Percentiles rank a stretch among this genome's conserved stretches.
Conservation (phyloP, 2,329 filamentous ascomycete genomes). For the Aspergillaceae sp. region DNA sequence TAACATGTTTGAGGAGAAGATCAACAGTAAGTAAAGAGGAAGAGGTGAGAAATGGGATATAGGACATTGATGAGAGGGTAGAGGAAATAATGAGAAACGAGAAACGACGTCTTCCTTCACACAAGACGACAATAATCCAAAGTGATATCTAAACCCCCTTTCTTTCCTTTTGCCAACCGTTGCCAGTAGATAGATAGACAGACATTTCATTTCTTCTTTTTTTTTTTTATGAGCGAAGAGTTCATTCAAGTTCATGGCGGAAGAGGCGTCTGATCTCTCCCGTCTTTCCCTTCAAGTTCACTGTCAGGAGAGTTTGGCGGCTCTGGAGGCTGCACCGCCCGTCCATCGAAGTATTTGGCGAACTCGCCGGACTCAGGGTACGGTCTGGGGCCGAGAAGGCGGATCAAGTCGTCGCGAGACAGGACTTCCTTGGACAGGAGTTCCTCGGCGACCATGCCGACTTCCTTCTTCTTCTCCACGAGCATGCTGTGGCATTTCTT, state of each 20-base stretch:
- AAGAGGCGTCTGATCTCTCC: conserved; percentile 25
- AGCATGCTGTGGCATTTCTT: conserved; percentile 79
- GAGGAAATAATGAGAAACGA: conserved; percentile 15
- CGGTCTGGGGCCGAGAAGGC: conserved; percentile 73
- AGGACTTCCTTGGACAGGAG: conserved; percentile 86
- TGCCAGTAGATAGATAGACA: neutral
- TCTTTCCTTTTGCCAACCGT: conserved; percentile 4
- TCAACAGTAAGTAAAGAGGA: neutral
- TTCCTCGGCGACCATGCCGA: conserved; percentile 87
- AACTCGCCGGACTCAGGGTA: conserved; percentile 85
- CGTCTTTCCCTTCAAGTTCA: conserved; percentile 35
- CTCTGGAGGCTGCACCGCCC: conserved; percentile 47
- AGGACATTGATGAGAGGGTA: conserved; percentile 15
- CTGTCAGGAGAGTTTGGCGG: conserved; percentile 27
- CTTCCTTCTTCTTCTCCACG: conserved; percentile 74
- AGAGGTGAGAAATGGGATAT: neutral
- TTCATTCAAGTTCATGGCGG: conserved; percentile 15
- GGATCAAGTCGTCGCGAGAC: conserved; percentile 81
- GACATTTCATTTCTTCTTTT: too few species aligned
- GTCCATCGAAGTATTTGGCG: conserved; percentile 73
- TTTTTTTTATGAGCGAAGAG: neutral
- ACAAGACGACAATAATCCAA: conserved; percentile 19
- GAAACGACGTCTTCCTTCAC: conserved; percentile 18
- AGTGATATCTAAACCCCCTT: conserved; percentile 7
- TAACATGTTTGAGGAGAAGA: conserved; percentile 9